Percentiles rank a stretch among this genome's conserved stretches.
phyloP scores from a whole-genome alignment of 2,329 filamentous ascomycete species.

The Xylariaceae sp. region DNA sequence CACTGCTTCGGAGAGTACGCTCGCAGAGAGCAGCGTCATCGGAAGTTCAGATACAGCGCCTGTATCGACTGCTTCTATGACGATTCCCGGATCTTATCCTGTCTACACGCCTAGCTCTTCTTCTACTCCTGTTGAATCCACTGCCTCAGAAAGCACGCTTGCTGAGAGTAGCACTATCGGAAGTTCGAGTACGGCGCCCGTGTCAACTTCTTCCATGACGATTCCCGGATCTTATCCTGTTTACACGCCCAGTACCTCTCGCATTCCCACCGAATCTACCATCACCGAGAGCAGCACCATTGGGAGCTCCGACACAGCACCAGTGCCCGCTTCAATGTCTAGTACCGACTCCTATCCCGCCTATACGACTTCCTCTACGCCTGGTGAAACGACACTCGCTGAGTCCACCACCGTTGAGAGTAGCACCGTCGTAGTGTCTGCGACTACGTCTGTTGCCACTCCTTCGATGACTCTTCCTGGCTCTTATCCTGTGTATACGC shows the following conservation, averaged over 20 bases:
- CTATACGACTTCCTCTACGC: slow-evolving; percentile 2
- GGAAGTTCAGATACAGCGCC: background rate
- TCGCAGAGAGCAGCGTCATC: slow-evolving; percentile 13
- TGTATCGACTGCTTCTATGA: background rate
- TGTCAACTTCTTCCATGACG: background rate
- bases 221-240: background rate
- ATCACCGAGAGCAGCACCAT: background rate
- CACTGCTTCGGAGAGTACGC: slow-evolving; percentile 2
- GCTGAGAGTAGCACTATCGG: background rate
- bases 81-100: background rate
- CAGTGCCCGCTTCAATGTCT: background rate
- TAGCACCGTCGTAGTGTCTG: background rate
- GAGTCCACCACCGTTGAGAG: background rate
- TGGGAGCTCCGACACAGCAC: background rate
- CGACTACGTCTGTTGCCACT: background rate
- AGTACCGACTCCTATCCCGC: background rate
- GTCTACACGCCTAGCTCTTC: background rate
- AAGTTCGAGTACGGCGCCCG: background rate
- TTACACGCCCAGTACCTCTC: background rate
- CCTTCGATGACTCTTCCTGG: background rate
- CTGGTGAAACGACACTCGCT: background rate
- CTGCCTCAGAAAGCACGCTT: too few relatives aligned
- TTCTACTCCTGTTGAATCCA: background rate
- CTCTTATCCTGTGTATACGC: slow-evolving; percentile 5
- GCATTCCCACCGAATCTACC: background rate